Percentiles rank a stretch among this genome's conserved stretches.
phyloP scores from a whole-genome alignment of 1,284 basidiomycete genomes.

The Mycosarcoma maydis region DNA sequence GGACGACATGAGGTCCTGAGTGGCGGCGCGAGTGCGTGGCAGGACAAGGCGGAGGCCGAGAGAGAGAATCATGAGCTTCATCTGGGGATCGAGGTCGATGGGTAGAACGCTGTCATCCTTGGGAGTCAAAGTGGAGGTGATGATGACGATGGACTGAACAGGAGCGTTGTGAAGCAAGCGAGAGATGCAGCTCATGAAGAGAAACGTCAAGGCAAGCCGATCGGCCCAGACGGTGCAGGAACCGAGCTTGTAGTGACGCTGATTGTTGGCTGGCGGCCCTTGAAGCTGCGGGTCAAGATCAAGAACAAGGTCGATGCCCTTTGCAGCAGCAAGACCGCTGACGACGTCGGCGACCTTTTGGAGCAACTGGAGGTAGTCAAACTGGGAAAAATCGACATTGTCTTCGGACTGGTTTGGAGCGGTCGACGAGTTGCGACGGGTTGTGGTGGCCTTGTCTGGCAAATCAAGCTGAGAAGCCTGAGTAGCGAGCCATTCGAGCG shows the following conservation, averaged over 20 bases:
- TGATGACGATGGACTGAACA: conserved; percentile 15
- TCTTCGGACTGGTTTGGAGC: conserved; percentile 14
- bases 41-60: conserved; percentile 30
- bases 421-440: conserved; percentile 10
- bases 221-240: conserved; percentile 37
- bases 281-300: conserved; percentile 25
- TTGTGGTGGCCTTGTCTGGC: not conserved
- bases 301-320: conserved; percentile 50
- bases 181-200: conserved; percentile 42
- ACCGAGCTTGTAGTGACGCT: conserved; percentile 32
- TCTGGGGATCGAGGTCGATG: conserved; percentile 4
- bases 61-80: conserved; percentile 38
- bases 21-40: conserved; percentile 1
- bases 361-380: conserved; percentile 42
- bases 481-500: conserved; percentile 50
- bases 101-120: conserved; percentile 15
- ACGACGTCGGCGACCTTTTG: conserved; percentile 53
- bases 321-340: conserved; percentile 47
- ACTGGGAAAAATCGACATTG: conserved; percentile 17
- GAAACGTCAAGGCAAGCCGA: conserved; percentile 21
- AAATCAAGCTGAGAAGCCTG: conserved; percentile 10
- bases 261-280: conserved; percentile 13
- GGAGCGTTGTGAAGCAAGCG: conserved; percentile 25
- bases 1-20: conserved; percentile 11
- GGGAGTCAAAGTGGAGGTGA: conserved; percentile 21